These are phyloP conservation scores for Calocybe cyanea DNA, from an alignment of 768 basidiomycete species.

Conservation along the genomic window DNA sequence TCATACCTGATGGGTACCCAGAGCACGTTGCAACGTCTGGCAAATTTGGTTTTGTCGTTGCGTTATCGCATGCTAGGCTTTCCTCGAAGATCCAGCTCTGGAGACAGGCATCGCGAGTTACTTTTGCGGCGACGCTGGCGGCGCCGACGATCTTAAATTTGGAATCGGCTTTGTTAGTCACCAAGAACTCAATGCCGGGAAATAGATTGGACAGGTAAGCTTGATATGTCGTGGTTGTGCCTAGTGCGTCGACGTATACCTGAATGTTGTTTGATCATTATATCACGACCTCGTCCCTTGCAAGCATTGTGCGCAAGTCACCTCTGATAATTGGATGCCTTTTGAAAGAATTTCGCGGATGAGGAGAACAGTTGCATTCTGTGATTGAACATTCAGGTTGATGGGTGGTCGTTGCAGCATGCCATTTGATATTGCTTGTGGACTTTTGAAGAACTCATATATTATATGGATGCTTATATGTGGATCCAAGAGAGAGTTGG, in stretches of 20 bases:
- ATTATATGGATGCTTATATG: neutral
- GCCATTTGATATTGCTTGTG: slow-evolving; percentile 84
- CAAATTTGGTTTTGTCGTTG: slow-evolving; percentile 23
- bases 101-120: slow-evolving; percentile 88
- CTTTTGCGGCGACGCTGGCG: slow-evolving; percentile 97
- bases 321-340: slow-evolving; percentile 79
- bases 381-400: slow-evolving; percentile 85
- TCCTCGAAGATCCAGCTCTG: slow-evolving; percentile 85
- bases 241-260: slow-evolving; percentile 95
- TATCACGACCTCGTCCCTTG: no score
- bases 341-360: slow-evolving; percentile 81
- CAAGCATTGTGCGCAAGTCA: slow-evolving; percentile 23
- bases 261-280: slow-evolving; percentile 30
- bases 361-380: slow-evolving; percentile 86
- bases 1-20: slow-evolving; percentile 85
- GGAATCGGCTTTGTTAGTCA: slow-evolving; percentile 91
- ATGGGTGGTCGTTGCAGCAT: slow-evolving; percentile 84
- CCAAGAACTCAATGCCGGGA: slow-evolving; percentile 83
- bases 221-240: slow-evolving; percentile 82
- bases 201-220: slow-evolving; percentile 77
- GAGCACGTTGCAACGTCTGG: slow-evolving; percentile 50
- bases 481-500: neutral
- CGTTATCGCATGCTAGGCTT: slow-evolving; percentile 23
- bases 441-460: slow-evolving; percentile 46
- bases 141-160: slow-evolving; percentile 96